Base-by-base conservation (phyloP, 352 stramenopile species). In the Aphanomyces cochlioides region DNA sequence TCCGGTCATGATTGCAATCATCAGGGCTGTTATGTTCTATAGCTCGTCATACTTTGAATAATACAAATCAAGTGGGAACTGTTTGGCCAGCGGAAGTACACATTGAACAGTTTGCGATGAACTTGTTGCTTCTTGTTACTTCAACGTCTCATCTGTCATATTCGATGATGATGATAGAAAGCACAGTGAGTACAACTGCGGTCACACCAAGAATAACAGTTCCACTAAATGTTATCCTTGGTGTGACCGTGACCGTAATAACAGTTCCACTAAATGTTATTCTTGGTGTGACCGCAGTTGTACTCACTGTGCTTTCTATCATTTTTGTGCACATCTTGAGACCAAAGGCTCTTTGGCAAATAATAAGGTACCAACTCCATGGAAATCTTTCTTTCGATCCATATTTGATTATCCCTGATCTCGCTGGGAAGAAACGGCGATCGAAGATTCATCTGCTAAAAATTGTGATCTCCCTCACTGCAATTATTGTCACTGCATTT, bases 71-170 rank as follows among this genome's bases (percentile, higher is more conserved):
- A 61, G 34, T 61, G 56, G 56, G 56, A 61, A 36, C 28, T 61
- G 3, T 67, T 67, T 67, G 59, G 40, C 6, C 8, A 38, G 7
- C 59, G 59, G 8, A 67, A 50, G n/a, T n/a, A 40, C 53, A 67
- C 34, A n/a, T 67, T 7, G 59, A 67, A 7, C 59, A 67, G n/a
- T 12, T 67, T 21, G 17, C 54, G 17, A 53, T 67, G 59, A 57
- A 67, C 19, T 7, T 67, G 15, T 36, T 67, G 19, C 47, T 67
- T 19, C 28, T 67, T 6, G 36, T 56, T 28, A 57, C 59, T 5
- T 34, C 54, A 41, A 67, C 59, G 54, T 36, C 10, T 67, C 59
- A n/a, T 63, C 59, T n/a, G 12, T 67, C 6, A 6, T 67, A 7
- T 67, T 67, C 34, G 59, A 67, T 36, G 59, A n/a, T 28, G 36